Conservation (phyloP, 306 rosid species). For the Clitoria ternatea region DNA sequence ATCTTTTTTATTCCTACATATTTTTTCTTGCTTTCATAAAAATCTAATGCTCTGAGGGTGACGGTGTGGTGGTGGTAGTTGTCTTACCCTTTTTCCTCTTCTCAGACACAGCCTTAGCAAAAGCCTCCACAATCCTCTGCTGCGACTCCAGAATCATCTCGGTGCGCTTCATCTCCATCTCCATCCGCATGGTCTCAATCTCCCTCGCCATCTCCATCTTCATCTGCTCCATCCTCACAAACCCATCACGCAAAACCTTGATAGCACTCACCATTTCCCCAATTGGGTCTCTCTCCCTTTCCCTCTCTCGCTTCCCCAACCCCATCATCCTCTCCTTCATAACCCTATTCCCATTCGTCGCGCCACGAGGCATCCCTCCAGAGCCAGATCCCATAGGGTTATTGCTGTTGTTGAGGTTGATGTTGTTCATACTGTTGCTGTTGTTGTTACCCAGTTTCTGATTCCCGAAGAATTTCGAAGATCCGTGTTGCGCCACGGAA, state of each 20-base stretch:
- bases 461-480: conserved; percentile 40
- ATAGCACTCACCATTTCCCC: conserved; percentile 84
- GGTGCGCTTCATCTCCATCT: conserved; percentile 95
- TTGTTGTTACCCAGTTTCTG: conserved; percentile 33
- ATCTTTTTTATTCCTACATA: background rate
- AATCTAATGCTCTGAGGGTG: conserved; percentile 51
- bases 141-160: conserved; percentile 94
- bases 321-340: too few species aligned
- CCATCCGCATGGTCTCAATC: conserved; percentile 88
- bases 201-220: conserved; percentile 99
- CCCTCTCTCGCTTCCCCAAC: conserved; percentile 13
- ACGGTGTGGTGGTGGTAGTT: too few species aligned
- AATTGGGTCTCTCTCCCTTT: conserved; percentile 67
- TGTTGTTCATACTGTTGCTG: too few species aligned
- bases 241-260: conserved; percentile 81
- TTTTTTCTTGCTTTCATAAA: background rate
- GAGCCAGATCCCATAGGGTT: too few species aligned
- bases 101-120: conserved; percentile 75
- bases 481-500: conserved; percentile 64
- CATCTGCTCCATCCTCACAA: conserved; percentile 92
- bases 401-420: too few species aligned
- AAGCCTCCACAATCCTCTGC: conserved; percentile 85
- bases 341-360: conserved; percentile 12
- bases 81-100: conserved; percentile 60
- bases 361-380: background rate